phyloP scores from a whole-genome alignment of 176 grass and related monocot species.

The Zizania latifolia region DNA sequence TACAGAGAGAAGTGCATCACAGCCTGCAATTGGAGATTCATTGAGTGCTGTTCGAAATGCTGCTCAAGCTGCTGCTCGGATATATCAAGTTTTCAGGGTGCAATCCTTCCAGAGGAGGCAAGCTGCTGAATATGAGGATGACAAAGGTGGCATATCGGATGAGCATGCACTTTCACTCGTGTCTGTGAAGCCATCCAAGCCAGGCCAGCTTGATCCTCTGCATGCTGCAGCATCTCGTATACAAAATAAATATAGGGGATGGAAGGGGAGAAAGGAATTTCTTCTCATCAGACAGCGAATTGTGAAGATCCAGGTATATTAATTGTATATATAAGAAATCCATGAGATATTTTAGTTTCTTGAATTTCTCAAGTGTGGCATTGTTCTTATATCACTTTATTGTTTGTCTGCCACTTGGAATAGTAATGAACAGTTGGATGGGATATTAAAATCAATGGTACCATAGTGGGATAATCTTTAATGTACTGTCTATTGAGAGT shows the following conservation, averaged over 20 bases:
- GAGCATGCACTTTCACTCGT: constrained; percentile 48
- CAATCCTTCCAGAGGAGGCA: constrained; percentile 66
- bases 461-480: background rate
- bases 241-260: constrained; percentile 80
- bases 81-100: constrained; percentile 65
- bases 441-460: background rate
- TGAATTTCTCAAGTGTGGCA: background rate
- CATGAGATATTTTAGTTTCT: background rate
- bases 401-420: background rate
- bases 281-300: constrained; percentile 51
- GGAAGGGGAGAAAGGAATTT: constrained; percentile 77
- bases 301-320: constrained; percentile 83
- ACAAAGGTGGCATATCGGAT: constrained; percentile 46
- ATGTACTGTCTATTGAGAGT: background rate
- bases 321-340: background rate
- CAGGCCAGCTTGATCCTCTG: constrained; percentile 44
- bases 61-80: constrained; percentile 56
- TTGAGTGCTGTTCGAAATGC: constrained; percentile 64
- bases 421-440: constrained; percentile 10
- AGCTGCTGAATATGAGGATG: constrained; percentile 43
- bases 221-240: constrained; percentile 67
- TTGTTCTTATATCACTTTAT: background rate
- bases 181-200: constrained; percentile 44
- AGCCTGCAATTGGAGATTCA: constrained; percentile 33
- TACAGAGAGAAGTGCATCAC: constrained; percentile 25